Base-by-base conservation (phyloP, 352 stramenopile species). In the Pythium dissotocum region DNA sequence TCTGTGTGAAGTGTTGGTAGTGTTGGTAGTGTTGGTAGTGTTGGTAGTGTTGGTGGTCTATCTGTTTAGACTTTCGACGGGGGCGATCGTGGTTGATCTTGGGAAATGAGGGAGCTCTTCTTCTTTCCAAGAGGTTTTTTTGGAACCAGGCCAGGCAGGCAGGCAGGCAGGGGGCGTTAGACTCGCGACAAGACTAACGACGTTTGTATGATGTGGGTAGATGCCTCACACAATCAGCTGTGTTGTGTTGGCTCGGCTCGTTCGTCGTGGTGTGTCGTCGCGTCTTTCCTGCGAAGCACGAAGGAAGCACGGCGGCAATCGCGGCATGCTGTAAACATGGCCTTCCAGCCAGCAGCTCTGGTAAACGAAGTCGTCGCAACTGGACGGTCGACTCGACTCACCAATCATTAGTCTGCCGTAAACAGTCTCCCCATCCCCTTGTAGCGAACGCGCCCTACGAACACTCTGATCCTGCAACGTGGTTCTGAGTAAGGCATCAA, bases 341-440 rank as follows among this genome's bases (percentile, higher is more conserved):
- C 13, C 16, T 7, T 12, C 12, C 18, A 21, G 18, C 16, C 46
- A 35, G 30, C 51, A 54, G n/a, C 46, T 26, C n/a, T 30, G 46
- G 46, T 54, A 32, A 32, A 26, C n/a, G n/a, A 32, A 54, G 8
- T 14, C n/a, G 8, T 26, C 46, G 24, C 18, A 58, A 52, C 48
- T n/a, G 30, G 13, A 12, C 48, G 5, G 59, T 55, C 58, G 2
- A 32, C 32, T 67, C 60, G 60, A 67, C 49, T 67, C 60, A 67
- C 60, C 51, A 67, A 40, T 67, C 60, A 67, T 60, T 26, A 3
- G 6, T 1, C 6, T 16, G 60, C 35, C 60, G 60, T 67, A 67
- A 67, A 49, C 58, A 14, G 10, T 18, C 1, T 6, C 16, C 51
- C 13, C 28, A 38, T 55, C 59, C 18, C 30, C n/a, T 6, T 40